A percentile compares a stretch with the other conserved stretches of the same genome.
Conservation (phyloP, 495 filamentous ascomycete genomes). For the Penicillium soppii region DNA sequence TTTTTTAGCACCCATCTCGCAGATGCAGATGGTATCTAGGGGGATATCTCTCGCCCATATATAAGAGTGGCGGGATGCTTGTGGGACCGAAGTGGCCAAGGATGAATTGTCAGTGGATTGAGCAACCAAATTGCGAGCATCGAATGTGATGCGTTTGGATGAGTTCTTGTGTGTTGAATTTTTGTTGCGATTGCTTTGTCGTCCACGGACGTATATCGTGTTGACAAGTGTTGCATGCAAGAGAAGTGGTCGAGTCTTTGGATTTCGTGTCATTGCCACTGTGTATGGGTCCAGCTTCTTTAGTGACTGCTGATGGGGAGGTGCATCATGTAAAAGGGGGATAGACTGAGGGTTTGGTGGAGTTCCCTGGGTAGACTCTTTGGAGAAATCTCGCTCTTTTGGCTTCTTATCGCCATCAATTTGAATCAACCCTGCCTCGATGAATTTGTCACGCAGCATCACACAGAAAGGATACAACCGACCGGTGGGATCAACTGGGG, state of each 20-base stretch:
- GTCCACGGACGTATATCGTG: conserved; percentile 69
- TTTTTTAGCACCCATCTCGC: conserved; percentile 75
- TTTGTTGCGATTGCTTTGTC: conserved; percentile 27
- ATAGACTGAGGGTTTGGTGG: not conserved
- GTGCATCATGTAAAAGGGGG: not conserved
- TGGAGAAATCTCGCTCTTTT: not conserved
- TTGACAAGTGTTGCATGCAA: conserved; percentile 87
- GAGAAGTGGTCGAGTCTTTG: conserved; percentile 57
- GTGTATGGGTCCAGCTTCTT: conserved; percentile 7
- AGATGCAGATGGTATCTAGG: conserved; percentile 66
- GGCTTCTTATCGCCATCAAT: conserved; percentile 39
- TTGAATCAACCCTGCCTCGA: conserved; percentile 58
- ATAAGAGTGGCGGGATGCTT: conserved; percentile 22
- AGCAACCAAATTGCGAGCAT: conserved; percentile 35
- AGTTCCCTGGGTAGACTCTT: not conserved
- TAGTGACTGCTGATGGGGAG: not conserved
- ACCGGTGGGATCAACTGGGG: conserved; percentile 54
- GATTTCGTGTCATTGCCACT: conserved; percentile 14
- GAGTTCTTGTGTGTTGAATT: conserved; percentile 31
- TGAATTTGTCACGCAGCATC: conserved; percentile 58
- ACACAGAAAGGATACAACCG: conserved; percentile 64
- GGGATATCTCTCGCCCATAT: conserved; percentile 63
- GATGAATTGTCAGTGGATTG: conserved; percentile 35
- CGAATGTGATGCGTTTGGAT: conserved; percentile 31
- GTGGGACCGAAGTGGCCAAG: not conserved